phyloP scores from a whole-genome alignment of 1,139 yeast genomes.

The Candida buenavistaensis region DNA sequence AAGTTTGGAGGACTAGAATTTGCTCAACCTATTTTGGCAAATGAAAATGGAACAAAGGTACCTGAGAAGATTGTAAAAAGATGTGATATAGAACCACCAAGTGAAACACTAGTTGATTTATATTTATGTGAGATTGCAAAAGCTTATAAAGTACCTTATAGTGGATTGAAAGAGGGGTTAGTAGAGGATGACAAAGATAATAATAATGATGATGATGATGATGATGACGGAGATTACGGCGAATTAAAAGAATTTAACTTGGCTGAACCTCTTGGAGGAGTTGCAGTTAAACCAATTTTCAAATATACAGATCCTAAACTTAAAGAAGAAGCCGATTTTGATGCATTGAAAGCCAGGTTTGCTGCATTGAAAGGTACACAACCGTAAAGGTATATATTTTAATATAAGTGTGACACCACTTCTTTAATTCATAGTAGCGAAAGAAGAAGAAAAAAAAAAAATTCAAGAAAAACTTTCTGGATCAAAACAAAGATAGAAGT shows the following conservation, averaged over 20 bases:
- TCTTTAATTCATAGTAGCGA: too few species aligned
- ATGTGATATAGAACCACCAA: constrained; percentile 69
- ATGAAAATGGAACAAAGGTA: constrained; percentile 47
- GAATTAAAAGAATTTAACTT: constrained; percentile 13
- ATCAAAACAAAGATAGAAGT: constrained; percentile 1
- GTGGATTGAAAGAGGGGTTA: constrained; percentile 43
- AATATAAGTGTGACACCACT: too few species aligned
- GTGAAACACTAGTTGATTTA: constrained; percentile 60
- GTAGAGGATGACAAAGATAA: constrained; percentile 21
- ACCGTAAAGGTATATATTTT: constrained; percentile 1
- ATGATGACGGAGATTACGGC: constrained; percentile 25
- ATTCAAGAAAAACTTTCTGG: not conserved
- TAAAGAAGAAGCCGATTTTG: constrained; percentile 32
- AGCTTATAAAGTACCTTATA: constrained; percentile 76
- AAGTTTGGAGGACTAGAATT: constrained; percentile 62
- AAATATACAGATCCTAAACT: constrained; percentile 11
- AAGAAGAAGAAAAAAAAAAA: not conserved
- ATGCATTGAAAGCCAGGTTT: constrained; percentile 44
- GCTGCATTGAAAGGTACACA: constrained; percentile 42
- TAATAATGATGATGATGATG: constrained; percentile 17
- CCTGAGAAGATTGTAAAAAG: constrained; percentile 67
- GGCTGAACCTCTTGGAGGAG: constrained; percentile 20
- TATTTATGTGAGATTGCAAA: constrained; percentile 80
- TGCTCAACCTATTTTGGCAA: constrained; percentile 62
- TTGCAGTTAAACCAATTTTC: constrained; percentile 14